phyloP scores from a whole-genome alignment of 2,329 filamentous ascomycete genomes.

The Biscogniauxia marginata region DNA sequence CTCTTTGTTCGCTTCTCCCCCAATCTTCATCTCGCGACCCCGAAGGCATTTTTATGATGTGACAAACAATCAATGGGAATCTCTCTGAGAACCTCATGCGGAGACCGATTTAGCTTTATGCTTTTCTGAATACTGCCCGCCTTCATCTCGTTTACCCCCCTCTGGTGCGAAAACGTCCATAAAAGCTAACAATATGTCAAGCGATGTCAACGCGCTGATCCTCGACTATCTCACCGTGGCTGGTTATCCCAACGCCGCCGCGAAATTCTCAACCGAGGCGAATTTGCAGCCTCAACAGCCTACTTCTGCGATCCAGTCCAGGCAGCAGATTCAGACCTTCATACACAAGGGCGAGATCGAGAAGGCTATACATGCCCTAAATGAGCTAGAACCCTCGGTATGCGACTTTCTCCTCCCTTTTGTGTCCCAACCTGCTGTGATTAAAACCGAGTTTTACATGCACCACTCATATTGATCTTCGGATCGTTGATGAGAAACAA shows the following conservation, averaged over 20 bases:
- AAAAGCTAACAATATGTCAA: conserved; percentile 39
- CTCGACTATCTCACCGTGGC: conserved; percentile 97
- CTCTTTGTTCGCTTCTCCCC: background rate
- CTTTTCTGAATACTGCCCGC: conserved; percentile 25
- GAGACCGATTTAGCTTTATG: conserved; percentile 66
- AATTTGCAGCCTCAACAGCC: conserved; percentile 77
- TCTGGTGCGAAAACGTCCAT: background rate
- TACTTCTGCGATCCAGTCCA: conserved; percentile 68
- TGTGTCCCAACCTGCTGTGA: conserved; percentile 62
- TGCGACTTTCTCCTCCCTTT: conserved; percentile 34
- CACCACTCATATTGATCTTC: conserved; percentile 96
- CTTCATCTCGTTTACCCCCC: conserved; percentile 3
- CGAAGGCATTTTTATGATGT: conserved; percentile 28
- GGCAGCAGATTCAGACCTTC: conserved; percentile 79
- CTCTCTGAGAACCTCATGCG: conserved; percentile 96
- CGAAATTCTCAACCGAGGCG: conserved; percentile 91
- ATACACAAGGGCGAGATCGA: conserved; percentile 87
- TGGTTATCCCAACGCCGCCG: conserved; percentile 88
- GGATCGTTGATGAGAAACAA: conserved; percentile 86
- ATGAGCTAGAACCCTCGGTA: conserved; percentile 90
- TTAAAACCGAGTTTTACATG: conserved; percentile 93
- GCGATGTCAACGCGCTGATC: conserved; percentile 92
- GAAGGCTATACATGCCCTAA: conserved; percentile 79
- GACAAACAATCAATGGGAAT: conserved; percentile 98
- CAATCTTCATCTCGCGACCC: conserved; percentile 10